Percentiles rank a stretch among this genome's conserved stretches.
phyloP scores from a whole-genome alignment of 345 rosid genomes.

The Sonneratia alba region DNA sequence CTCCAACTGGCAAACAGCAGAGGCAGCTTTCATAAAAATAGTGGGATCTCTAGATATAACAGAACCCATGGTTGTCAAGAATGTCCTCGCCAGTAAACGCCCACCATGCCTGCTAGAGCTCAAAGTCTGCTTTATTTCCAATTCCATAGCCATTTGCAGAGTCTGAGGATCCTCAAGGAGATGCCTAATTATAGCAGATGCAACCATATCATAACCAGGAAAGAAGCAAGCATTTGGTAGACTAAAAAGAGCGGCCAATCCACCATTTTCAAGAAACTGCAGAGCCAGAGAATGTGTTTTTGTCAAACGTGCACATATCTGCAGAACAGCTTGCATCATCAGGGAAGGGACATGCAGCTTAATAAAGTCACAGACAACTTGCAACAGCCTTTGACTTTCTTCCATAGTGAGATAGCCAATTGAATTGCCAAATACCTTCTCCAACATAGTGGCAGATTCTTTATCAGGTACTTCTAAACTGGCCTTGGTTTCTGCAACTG shows the following conservation, averaged over 20 bases:
- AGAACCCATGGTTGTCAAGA: slow-evolving; percentile 81
- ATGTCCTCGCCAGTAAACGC: slow-evolving; percentile 50
- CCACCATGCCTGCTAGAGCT: slow-evolving; percentile 69
- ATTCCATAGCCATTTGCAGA: slow-evolving; percentile 91
- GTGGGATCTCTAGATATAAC: slow-evolving; percentile 86
- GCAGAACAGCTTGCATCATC: slow-evolving; percentile 95
- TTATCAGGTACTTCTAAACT: slow-evolving; percentile 39
- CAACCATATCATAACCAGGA: slow-evolving; percentile 88
- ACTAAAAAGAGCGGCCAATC: slow-evolving; percentile 63
- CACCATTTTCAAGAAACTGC: slow-evolving; percentile 84
- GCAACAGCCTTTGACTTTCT: slow-evolving; percentile 63
- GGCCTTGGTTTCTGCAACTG: slow-evolving; percentile 26
- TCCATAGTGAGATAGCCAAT: slow-evolving; percentile 69
- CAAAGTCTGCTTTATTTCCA: slow-evolving; percentile 79
- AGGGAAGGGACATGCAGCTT: slow-evolving; percentile 77
- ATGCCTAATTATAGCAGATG: slow-evolving; percentile 75
- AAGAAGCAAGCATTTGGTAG: slow-evolving; percentile 79
- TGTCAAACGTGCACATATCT: slow-evolving; percentile 86
- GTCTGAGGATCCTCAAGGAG: slow-evolving; percentile 97
- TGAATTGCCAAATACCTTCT: slow-evolving; percentile 63
- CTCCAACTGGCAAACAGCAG: slow-evolving; percentile 77
- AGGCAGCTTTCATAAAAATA: slow-evolving; percentile 80
- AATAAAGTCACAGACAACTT: slow-evolving; percentile 58
- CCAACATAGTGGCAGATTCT: slow-evolving; percentile 37
- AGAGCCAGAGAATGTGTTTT: slow-evolving; percentile 67